Conservation (phyloP, 768 basidiomycete genomes). For the Mycena floridula region DNA sequence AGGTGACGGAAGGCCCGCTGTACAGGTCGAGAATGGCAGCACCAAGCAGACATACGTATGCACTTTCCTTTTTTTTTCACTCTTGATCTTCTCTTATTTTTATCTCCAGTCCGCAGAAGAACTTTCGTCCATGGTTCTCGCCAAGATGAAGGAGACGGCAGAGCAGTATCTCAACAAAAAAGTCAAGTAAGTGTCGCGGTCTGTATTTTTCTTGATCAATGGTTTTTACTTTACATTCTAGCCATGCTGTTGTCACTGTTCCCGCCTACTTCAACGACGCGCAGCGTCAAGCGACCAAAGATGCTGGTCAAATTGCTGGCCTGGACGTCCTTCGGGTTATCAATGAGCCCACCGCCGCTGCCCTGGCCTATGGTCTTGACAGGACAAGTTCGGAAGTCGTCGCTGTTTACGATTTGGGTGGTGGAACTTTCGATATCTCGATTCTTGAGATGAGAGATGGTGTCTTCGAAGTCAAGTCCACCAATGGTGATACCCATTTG, state of each 20-base stretch:
- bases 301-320: slow-evolving; percentile 96
- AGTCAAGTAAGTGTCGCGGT: slow-evolving; percentile 68
- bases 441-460: slow-evolving; percentile 99
- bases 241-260: slow-evolving; percentile 89
- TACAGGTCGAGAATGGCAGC: slow-evolving; percentile 81
- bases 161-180: slow-evolving; percentile 90
- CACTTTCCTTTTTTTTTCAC: slow-evolving; percentile 11
- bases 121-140: slow-evolving; percentile 80
- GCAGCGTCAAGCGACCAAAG: slow-evolving; percentile 97
- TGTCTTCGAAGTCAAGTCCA: slow-evolving; percentile 99
- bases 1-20: slow-evolving; percentile 69
- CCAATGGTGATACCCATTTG: slow-evolving; percentile 98
- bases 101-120: slow-evolving; percentile 69
- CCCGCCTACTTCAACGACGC: slow-evolving; percentile 99
- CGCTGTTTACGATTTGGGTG: slow-evolving; percentile 97
- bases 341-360: slow-evolving; percentile 98
- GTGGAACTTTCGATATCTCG: slow-evolving; percentile 99
- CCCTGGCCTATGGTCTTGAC: slow-evolving; percentile 96
- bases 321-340: slow-evolving; percentile 97
- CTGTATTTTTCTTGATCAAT: background rate
- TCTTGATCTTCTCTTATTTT: slow-evolving; percentile 3
- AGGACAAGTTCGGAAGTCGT: slow-evolving; percentile 80
- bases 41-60: slow-evolving; percentile 77
- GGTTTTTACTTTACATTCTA: slow-evolving; percentile 21
- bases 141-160: slow-evolving; percentile 95